phyloP scores from a whole-genome alignment of 768 basidiomycete genomes.

The Phaffia australis region DNA sequence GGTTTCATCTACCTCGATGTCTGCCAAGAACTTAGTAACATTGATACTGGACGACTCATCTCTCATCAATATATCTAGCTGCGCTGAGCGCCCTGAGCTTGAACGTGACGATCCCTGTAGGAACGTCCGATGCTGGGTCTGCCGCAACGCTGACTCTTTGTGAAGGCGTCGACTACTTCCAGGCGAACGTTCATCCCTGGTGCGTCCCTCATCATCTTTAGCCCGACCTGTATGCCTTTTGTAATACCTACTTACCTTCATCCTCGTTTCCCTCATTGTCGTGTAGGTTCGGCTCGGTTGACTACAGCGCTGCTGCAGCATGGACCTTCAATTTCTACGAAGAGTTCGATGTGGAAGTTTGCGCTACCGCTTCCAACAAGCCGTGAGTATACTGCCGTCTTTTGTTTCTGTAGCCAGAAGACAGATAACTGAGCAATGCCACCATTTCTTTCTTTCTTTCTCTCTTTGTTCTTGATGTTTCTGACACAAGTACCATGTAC shows the following conservation, averaged over 20 bases:
- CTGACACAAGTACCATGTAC: constrained; percentile 63
- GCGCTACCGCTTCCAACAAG: constrained; percentile 21
- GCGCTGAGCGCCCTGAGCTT: too few relatives aligned
- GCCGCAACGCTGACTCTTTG: constrained; percentile 14
- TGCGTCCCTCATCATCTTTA: constrained; percentile 6
- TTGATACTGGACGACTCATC: too few relatives aligned
- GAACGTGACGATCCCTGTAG: constrained; percentile 46
- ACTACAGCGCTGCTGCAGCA: constrained; percentile 53
- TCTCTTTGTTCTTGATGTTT: constrained; percentile 40
- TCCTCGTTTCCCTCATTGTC: background rate
- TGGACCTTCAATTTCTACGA: constrained; percentile 80
- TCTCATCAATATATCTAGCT: too few relatives aligned
- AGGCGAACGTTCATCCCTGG: constrained; percentile 72
- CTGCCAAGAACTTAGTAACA: too few relatives aligned
- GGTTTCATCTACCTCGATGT: too few relatives aligned
- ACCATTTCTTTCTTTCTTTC: background rate
- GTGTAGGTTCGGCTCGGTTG: constrained; percentile 73
- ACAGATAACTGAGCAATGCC: background rate
- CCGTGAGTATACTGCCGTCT: constrained; percentile 2
- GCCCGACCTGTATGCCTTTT: background rate
- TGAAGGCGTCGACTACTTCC: constrained; percentile 13
- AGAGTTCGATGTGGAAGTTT: constrained; percentile 23
- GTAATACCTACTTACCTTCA: background rate
- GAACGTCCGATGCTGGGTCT: constrained; percentile 73
- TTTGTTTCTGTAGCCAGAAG: background rate